Conservation (phyloP, 106 monocot species). For the Dactylorhiza incarnata region DNA sequence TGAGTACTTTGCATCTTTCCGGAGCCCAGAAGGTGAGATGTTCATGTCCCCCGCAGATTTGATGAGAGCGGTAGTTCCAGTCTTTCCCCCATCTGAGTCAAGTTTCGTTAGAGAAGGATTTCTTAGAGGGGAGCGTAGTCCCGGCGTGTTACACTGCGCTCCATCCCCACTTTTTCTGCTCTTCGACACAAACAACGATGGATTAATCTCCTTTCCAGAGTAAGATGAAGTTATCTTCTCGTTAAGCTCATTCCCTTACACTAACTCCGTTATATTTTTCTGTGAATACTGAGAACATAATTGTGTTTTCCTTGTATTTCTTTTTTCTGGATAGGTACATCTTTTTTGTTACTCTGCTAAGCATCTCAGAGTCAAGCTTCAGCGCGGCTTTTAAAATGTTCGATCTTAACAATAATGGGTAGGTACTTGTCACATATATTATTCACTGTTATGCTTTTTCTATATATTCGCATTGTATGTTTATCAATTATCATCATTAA, state of each 20-base stretch:
- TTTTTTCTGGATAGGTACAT: constrained; percentile 61
- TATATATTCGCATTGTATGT: too few species aligned
- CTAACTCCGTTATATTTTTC: not conserved
- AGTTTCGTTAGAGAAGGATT: constrained; percentile 61
- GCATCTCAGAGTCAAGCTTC: constrained; percentile 94
- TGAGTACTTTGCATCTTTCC: constrained; percentile 87
- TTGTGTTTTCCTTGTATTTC: not conserved
- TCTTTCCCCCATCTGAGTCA: constrained; percentile 94
- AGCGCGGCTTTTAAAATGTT: constrained; percentile 93
- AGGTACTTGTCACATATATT: constrained; percentile 3
- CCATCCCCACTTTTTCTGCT: constrained; percentile 87
- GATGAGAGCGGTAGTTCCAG: constrained; percentile 93
- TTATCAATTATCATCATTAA: too few species aligned
- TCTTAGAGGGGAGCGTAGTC: constrained; percentile 70
- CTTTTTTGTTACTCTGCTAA: constrained; percentile 91
- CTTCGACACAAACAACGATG: constrained; percentile 93
- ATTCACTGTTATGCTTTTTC: too few species aligned
- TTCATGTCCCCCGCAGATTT: constrained; percentile 85
- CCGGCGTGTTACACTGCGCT: constrained; percentile 64
- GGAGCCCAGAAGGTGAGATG: constrained; percentile 52
- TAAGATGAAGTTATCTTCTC: constrained; percentile 26
- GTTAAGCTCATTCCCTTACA: not conserved
- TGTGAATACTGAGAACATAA: not conserved
- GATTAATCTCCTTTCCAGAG: constrained; percentile 91
- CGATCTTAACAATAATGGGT: constrained; percentile 85